Evolutionary conservation across 768 basidiomycete genomes (phyloP).

Genomic region (Amanita inopinata): DNA sequence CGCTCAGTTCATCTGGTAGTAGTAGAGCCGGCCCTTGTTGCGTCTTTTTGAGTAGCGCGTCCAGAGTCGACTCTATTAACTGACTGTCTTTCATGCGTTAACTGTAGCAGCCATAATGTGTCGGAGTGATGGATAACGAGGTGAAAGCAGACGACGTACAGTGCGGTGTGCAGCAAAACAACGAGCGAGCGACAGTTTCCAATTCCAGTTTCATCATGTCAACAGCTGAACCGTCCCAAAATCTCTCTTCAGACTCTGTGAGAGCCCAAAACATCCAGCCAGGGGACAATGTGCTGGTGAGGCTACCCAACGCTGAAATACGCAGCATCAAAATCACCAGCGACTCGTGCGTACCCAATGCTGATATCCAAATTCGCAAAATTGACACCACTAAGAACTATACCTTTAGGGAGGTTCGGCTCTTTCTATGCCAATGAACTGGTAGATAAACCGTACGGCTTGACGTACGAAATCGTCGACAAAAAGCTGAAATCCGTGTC

Average conservation of each 20-base stretch:
- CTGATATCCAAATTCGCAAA: neutral
- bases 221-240: neutral
- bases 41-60: slow-evolving; percentile 22
- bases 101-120: neutral
- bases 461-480: slow-evolving; percentile 77
- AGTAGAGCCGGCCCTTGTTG: slow-evolving; percentile 24
- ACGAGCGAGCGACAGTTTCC: neutral
- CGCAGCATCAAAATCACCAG: slow-evolving; percentile 65
- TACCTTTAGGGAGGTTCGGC: slow-evolving; percentile 80
- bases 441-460: slow-evolving; percentile 75
- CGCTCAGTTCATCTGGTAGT: slow-evolving; percentile 45
- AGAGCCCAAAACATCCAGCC: slow-evolving; percentile 34
- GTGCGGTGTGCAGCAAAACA: neutral
- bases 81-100: slow-evolving; percentile 11
- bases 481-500: slow-evolving; percentile 58
- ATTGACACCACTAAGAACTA: slow-evolving; percentile 33
- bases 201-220: slow-evolving; percentile 1
- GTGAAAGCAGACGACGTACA: neutral
- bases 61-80: slow-evolving; percentile 17
- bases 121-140: neutral
- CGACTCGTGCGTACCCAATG: slow-evolving; percentile 46
- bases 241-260: neutral
- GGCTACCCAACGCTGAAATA: slow-evolving; percentile 71
- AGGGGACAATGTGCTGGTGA: slow-evolving; percentile 73
- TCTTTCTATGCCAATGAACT: slow-evolving; percentile 72